Evolutionary conservation across 192 early-diverging fungal genomes (phyloP), one percentile per base, ranked within the genome.

Genomic region (Pilaira anomala): DNA sequence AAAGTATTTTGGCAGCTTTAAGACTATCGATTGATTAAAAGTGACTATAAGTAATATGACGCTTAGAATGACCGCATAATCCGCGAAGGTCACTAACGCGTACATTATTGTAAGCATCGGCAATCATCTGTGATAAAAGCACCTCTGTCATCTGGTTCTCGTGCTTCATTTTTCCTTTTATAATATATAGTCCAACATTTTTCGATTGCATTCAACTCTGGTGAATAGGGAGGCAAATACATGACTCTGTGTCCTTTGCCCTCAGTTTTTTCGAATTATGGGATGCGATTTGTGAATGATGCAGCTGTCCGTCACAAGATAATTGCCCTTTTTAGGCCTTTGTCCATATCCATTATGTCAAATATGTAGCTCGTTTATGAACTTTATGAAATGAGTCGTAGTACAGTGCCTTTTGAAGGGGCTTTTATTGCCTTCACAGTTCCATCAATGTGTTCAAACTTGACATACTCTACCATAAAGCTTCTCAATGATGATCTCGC

Each of bases 201-300:
- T 30, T 70, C 68, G 19, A 54, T 64, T 53, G 51, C 11, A 30
- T 55, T 55, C 33, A 55, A 26, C 25, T 51, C 49, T 18, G 61
- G 45, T 19, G 68, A 69, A 14, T 59, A 57, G 2, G 61, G 48
- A 6, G 68, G 68, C 11, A 63, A 30, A 26, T 60, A 71, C 26
- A 60, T 36, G 25, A 44, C 30, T 21, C 40, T 51, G 29, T 65
- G 40, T 16, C 63, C 63, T 21, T 26, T 48, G 22, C 44, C 16
- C 24, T 60, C 26, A 21, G 55, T 28, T 16, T n/a, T 28, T 55
- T 56, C 54, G 25, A 33, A 56, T 56, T 33, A 56, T 25, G 19
- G 49, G 21, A 51, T 51, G 25, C 19, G 49, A 51, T 26, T 51
- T 51, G 49, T 51, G 49, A 51, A 51, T 51, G 19, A 19, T 51